Conservation (phyloP, 192 early-diverging fungal genomes). For the Backusella circina region DNA sequence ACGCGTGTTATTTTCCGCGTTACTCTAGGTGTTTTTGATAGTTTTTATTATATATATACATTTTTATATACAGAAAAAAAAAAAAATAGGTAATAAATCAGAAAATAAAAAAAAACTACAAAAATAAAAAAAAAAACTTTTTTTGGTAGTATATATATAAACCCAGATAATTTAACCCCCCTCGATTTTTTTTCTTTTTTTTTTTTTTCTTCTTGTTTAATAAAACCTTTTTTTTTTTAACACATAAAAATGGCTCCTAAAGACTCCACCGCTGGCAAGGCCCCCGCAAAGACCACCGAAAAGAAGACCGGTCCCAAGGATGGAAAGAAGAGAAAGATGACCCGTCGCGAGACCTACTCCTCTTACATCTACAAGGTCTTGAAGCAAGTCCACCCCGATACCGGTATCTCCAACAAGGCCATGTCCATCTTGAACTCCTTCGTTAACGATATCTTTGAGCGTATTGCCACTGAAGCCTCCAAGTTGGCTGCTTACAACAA, state of each 20-base stretch:
- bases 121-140: too few species aligned
- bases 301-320: conserved; percentile 57
- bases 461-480: conserved; percentile 71
- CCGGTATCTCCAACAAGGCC: conserved; percentile 96
- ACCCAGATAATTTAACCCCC: too few species aligned
- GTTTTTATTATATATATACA: neutral
- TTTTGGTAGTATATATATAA: too few species aligned
- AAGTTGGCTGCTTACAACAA: conserved; percentile 85
- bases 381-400: conserved; percentile 97
- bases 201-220: too few species aligned
- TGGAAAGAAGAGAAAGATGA: conserved; percentile 65
- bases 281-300: conserved; percentile 69
- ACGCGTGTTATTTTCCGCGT: conserved; percentile 7
- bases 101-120: neutral
- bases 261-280: conserved; percentile 50
- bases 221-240: neutral
- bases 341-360: conserved; percentile 86
- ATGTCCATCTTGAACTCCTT: conserved; percentile 98
- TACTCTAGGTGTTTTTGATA: neutral
- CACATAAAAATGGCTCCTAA: conserved; percentile 36
- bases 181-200: too few species aligned
- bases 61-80: neutral
- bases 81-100: neutral
- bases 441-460: conserved; percentile 96
- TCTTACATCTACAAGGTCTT: conserved; percentile 97